Base-by-base conservation (phyloP, 768 basidiomycete species). In the Solioccasus polychromus region DNA sequence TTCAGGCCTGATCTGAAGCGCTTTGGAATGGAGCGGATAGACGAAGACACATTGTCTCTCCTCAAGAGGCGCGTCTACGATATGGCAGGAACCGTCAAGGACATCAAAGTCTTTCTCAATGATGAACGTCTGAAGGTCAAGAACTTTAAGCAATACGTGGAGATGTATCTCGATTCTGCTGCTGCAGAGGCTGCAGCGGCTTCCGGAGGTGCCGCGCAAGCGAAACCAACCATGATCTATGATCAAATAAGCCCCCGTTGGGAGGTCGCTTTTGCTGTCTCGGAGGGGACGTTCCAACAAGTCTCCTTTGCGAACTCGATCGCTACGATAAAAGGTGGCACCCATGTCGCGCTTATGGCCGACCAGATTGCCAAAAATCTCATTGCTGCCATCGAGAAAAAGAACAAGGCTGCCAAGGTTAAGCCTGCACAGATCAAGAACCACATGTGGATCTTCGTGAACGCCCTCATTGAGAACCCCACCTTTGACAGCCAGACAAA, bases 401-500 rank as follows among this genome's bases (percentile, higher is more conserved):
- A 95, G 81, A 96, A 99, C 73, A 97, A 96, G 71, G 92, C 76
- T 3, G 92, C 93, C n/a, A 78, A 87, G 1, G 87, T 98, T 59
- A 98, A 97, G 66, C 78, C 90, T 14, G 79, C 83, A 42, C 92
- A 96, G 69, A 85, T 98, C 71, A 95, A 92, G 75, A 93, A 87
- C 59, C 94, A 99, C 62, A 92, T 99, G 83, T 94, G 91, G 92
- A 78, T 99, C 43, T 99, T 98, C 59, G 84, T 99, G 61, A 98
- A 97, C 59, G 83, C 91, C 12, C 74, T 96, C 49, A 85, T 99
- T 54, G 94, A 95, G 71, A 99, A 99, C 61, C 95, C 96, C 8
- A 91, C 92, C 1, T 99, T 99, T 68, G 95, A 99, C 76, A 93
- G 91, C 76, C 96, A 99, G 68, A 97, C 96, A 29, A 99, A 99